Percentiles rank a stretch among this genome's conserved stretches.
Conservation (phyloP, 2,329 filamentous ascomycete genomes). For the Fusarium sp. region DNA sequence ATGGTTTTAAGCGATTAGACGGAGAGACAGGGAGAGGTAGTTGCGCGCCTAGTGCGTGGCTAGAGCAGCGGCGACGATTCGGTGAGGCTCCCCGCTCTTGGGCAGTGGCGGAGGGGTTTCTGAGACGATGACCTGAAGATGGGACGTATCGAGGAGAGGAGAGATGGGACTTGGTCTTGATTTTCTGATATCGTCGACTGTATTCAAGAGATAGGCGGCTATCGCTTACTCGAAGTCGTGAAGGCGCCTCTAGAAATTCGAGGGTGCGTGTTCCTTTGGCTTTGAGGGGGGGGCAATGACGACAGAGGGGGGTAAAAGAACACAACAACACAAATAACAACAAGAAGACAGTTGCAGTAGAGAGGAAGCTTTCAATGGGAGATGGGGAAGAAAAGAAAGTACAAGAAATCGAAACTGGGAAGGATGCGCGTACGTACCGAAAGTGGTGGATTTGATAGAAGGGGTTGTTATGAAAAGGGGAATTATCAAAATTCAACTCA, state of each 20-base stretch:
- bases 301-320: slow-evolving; percentile 51
- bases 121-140: slow-evolving; percentile 30
- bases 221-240: slow-evolving; percentile 27
- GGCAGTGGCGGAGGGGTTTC: slow-evolving; percentile 43
- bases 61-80: slow-evolving; percentile 41
- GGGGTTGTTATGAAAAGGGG: slow-evolving; percentile 27
- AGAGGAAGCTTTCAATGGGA: slow-evolving; percentile 6
- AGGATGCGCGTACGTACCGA: slow-evolving; percentile 35
- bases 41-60: slow-evolving; percentile 43
- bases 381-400: slow-evolving; percentile 2
- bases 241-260: slow-evolving; percentile 20
- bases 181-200: slow-evolving; percentile 24
- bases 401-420: slow-evolving; percentile 14
- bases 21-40: slow-evolving; percentile 31
- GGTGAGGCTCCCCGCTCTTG: slow-evolving; percentile 47
- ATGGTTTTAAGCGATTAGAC: slow-evolving; percentile 30
- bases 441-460: slow-evolving; percentile 27
- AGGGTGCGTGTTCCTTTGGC: slow-evolving; percentile 40
- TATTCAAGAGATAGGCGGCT: slow-evolving; percentile 16
- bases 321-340: slow-evolving; percentile 38
- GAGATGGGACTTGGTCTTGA: slow-evolving; percentile 9
- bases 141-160: slow-evolving; percentile 3
- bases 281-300: slow-evolving; percentile 50
- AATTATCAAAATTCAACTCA: slow-evolving; percentile 34
- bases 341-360: slow-evolving; percentile 18